A percentile compares a stretch with the other conserved stretches of the same genome.
Conservation (phyloP, 2,329 filamentous ascomycete species). For the Fusarium napiforme region DNA sequence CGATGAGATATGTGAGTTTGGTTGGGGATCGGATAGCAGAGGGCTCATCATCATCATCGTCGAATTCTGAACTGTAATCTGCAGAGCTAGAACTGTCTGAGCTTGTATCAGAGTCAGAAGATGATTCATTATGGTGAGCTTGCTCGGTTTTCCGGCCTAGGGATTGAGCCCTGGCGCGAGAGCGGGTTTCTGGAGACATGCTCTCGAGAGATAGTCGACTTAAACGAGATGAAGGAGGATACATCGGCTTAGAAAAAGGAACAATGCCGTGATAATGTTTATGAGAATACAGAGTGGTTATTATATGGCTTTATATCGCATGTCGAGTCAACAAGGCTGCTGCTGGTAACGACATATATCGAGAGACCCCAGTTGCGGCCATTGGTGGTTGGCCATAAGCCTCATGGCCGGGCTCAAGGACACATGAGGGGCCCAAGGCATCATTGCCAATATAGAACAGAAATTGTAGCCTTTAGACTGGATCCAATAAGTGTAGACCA, state of each 20-base stretch:
- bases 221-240: slow-evolving; percentile 41
- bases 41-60: slow-evolving; percentile 49
- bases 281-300: background rate
- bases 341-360: slow-evolving; percentile 5
- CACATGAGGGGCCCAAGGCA: slow-evolving; percentile 33
- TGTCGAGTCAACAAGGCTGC: background rate
- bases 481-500: background rate
- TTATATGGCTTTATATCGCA: slow-evolving; percentile 37
- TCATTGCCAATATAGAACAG: slow-evolving; percentile 6
- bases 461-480: background rate
- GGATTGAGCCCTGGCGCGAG: slow-evolving; percentile 25
- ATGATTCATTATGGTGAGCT: slow-evolving; percentile 40
- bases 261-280: background rate
- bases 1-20: slow-evolving; percentile 55
- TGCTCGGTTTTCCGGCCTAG: slow-evolving; percentile 9
- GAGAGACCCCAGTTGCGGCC: slow-evolving; percentile 33
- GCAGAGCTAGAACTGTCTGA: slow-evolving; percentile 30
- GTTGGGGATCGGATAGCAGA: slow-evolving; percentile 52
- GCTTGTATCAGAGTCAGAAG: slow-evolving; percentile 42
- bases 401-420: slow-evolving; percentile 27
- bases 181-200: slow-evolving; percentile 44
- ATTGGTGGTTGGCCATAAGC: slow-evolving; percentile 34
- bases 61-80: slow-evolving; percentile 48
- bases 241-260: slow-evolving; percentile 36
- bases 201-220: slow-evolving; percentile 47